These are phyloP conservation scores for Plasmodium gallinaceum DNA, from an alignment of 169 alveolate species.

Conservation along the genomic window DNA sequence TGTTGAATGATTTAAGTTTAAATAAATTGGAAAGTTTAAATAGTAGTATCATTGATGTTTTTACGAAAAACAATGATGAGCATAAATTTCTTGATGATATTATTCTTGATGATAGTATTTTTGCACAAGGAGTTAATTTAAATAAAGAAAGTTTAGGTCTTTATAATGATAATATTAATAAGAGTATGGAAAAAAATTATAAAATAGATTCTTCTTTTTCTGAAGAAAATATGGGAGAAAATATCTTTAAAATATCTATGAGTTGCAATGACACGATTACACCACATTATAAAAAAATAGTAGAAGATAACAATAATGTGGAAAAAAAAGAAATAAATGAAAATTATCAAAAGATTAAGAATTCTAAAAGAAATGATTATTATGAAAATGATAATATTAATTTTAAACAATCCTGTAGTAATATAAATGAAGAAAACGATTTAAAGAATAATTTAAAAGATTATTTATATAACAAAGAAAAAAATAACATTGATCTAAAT, in stretches of 20 bases:
- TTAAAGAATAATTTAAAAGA: background rate
- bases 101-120: constrained; percentile 71
- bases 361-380: background rate
- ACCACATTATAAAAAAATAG: background rate
- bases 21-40: constrained; percentile 57
- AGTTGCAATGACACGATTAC: constrained; percentile 26
- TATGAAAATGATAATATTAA: background rate
- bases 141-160: background rate
- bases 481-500: background rate
- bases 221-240: constrained; percentile 13
- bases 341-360: background rate
- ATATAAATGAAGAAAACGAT: background rate
- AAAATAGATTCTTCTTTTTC: background rate
- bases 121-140: constrained; percentile 9
- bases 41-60: constrained; percentile 40
- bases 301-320: background rate
- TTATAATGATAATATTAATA: background rate
- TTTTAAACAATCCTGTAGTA: background rate
- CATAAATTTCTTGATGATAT: constrained; percentile 54
- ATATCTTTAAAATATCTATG: constrained; percentile 35
- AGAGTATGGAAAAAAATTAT: background rate
- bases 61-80: constrained; percentile 35
- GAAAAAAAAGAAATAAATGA: background rate
- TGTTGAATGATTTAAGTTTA: constrained; percentile 63
- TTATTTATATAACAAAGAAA: background rate